These are phyloP conservation scores for Penicillium lagena DNA, from an alignment of 495 filamentous ascomycete genomes.

Conservation along the genomic window DNA sequence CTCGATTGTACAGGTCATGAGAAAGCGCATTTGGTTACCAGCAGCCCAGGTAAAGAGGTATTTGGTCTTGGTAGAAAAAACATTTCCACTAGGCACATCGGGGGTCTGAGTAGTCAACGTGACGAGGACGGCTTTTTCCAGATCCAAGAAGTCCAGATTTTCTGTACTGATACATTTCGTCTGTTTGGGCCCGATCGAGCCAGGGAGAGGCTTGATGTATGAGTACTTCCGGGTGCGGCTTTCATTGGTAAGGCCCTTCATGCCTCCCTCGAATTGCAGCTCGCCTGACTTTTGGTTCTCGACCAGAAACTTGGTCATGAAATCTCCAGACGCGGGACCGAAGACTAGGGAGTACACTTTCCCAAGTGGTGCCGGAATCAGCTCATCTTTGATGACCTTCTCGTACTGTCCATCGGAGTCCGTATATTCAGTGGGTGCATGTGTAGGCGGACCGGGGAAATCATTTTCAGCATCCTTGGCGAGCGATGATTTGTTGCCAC, in stretches of 20 bases:
- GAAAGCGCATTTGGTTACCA: conserved; percentile 72
- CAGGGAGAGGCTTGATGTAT: conserved; percentile 88
- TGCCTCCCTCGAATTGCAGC: conserved; percentile 72
- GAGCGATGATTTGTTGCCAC: conserved; percentile 48
- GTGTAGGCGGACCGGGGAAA: conserved; percentile 81
- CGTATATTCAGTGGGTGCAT: conserved; percentile 76
- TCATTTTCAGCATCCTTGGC: conserved; percentile 49
- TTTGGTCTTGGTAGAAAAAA: conserved; percentile 85
- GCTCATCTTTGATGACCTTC: conserved; percentile 76
- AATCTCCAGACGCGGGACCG: conserved; percentile 68
- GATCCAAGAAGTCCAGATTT: conserved; percentile 70
- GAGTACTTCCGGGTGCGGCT: conserved; percentile 68
- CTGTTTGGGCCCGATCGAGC: conserved; percentile 82
- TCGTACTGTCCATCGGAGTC: conserved; percentile 76
- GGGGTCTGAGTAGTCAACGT: conserved; percentile 80
- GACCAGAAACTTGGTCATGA: conserved; percentile 77
- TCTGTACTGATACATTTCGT: conserved; percentile 92
- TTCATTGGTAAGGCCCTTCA: conserved; percentile 66
- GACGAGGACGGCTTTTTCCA: conserved; percentile 80
- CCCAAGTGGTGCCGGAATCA: conserved; percentile 81
- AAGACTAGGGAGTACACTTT: conserved; percentile 87
- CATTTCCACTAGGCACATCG: conserved; percentile 90
- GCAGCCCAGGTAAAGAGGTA: conserved; percentile 92
- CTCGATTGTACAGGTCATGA: conserved; percentile 83
- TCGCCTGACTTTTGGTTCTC: conserved; percentile 87